A percentile compares a stretch with the other conserved stretches of the same genome.
These are phyloP conservation scores for Escovopsis sp. DNA, from an alignment of 2,329 filamentous ascomycete species.

Conservation along the genomic window DNA sequence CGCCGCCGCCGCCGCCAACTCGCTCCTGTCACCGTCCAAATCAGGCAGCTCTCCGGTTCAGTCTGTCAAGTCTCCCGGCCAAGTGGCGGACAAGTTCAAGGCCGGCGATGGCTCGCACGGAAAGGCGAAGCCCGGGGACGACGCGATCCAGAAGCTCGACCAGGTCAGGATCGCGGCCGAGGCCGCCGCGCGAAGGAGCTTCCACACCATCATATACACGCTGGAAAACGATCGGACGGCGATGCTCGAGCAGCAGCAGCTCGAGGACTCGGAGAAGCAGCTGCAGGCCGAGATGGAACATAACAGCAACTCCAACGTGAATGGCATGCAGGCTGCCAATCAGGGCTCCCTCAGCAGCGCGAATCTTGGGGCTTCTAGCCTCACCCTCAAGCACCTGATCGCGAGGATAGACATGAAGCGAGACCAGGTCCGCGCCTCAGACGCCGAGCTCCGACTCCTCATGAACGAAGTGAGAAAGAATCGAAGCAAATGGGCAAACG, in stretches of 20 bases:
- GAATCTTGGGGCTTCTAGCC: slow-evolving; percentile 86
- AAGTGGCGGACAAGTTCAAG: slow-evolving; percentile 38
- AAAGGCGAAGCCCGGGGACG: slow-evolving; percentile 59
- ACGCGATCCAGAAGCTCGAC: slow-evolving; percentile 85
- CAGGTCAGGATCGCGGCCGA: slow-evolving; percentile 84
- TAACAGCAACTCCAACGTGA: slow-evolving; percentile 36
- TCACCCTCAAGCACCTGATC: slow-evolving; percentile 94
- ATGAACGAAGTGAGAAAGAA: slow-evolving; percentile 98
- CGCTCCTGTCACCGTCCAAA: slow-evolving; percentile 54
- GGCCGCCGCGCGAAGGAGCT: slow-evolving; percentile 76
- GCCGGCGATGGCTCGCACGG: slow-evolving; percentile 32
- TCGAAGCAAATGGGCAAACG: slow-evolving; percentile 95
- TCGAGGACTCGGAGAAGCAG: slow-evolving; percentile 92
- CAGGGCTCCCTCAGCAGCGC: slow-evolving; percentile 85
- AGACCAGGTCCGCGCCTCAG: slow-evolving; percentile 76
- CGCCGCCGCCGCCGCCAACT: slow-evolving; percentile 35
- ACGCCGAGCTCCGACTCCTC: slow-evolving; percentile 77
- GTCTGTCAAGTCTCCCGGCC: slow-evolving; percentile 46
- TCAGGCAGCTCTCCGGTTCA: slow-evolving; percentile 53
- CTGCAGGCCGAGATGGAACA: slow-evolving; percentile 89
- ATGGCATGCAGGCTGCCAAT: slow-evolving; percentile 41
- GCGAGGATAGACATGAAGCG: slow-evolving; percentile 89
- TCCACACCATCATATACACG: slow-evolving; percentile 88
- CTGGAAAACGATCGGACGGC: slow-evolving; percentile 89
- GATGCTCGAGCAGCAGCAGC: slow-evolving; percentile 93